These are phyloP conservation scores for Podaxis sp. DNA, from an alignment of 768 basidiomycete genomes.

Conservation along the genomic window DNA sequence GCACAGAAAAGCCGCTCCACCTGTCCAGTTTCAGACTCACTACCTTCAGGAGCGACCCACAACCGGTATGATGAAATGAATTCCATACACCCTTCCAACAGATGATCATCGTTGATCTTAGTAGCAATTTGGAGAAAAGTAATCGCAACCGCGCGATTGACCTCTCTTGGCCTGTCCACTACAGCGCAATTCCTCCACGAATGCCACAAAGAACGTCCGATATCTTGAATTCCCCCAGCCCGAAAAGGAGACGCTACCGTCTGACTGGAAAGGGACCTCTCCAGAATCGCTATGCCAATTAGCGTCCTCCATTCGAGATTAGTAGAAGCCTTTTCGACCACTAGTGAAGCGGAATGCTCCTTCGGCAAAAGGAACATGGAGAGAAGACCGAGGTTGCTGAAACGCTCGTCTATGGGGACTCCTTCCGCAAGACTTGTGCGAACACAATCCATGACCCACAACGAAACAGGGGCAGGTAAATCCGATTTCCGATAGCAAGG, in stretches of 20 bases:
- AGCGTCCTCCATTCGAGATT: constrained; percentile 40
- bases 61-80: constrained; percentile 31
- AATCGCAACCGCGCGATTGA: constrained; percentile 38
- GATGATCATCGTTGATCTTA: constrained; percentile 32
- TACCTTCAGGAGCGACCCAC: constrained; percentile 21
- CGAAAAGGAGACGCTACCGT: background rate
- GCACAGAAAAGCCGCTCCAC: constrained; percentile 34
- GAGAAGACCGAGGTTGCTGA: constrained; percentile 10
- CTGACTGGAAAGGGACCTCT: constrained; percentile 25
- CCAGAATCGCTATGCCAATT: constrained; percentile 39
- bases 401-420: background rate
- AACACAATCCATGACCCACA: constrained; percentile 1
- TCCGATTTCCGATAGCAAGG: background rate
- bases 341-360: background rate
- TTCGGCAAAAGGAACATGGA: constrained; percentile 3
- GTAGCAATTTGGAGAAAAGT: constrained; percentile 48
- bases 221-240: constrained; percentile 22
- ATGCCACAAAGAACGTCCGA: constrained; percentile 38
- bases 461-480: background rate
- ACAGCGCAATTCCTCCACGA: constrained; percentile 33
- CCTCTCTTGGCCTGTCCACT: constrained; percentile 17
- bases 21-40: constrained; percentile 23
- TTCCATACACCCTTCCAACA: constrained; percentile 36
- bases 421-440: background rate
- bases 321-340: background rate